Percentiles rank a stretch among this genome's conserved stretches.
These are phyloP conservation scores for Alternaria alternata DNA, from an alignment of 2,329 filamentous ascomycete genomes.

Conservation along the genomic window DNA sequence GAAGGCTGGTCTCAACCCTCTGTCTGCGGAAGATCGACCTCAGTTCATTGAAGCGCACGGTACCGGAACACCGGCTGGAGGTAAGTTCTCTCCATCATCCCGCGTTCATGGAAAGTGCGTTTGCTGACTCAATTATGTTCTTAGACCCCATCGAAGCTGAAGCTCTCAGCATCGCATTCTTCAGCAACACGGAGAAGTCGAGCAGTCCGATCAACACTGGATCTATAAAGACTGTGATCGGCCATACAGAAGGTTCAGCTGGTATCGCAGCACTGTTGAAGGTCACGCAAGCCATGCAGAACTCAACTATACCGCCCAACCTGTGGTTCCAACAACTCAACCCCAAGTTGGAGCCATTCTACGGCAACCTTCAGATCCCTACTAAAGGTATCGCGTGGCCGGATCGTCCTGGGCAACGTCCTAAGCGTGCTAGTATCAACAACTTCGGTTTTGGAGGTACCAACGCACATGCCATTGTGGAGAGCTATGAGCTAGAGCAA, in stretches of 20 bases:
- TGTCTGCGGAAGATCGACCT: constrained; percentile 11
- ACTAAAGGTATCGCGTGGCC: constrained; percentile 23
- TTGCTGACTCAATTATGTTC: neutral
- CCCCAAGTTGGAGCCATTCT: constrained; percentile 35
- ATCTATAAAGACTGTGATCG: constrained; percentile 51
- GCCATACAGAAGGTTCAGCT: constrained; percentile 53
- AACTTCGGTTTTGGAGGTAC: constrained; percentile 39
- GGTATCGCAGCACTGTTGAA: constrained; percentile 52
- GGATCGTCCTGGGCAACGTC: neutral
- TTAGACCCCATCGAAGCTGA: constrained; percentile 32
- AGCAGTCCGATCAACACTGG: constrained; percentile 16
- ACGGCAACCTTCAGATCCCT: constrained; percentile 18
- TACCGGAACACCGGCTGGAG: constrained; percentile 37
- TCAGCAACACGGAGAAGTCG: constrained; percentile 2
- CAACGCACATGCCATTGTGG: constrained; percentile 41
- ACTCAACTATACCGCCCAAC: constrained; percentile 44
- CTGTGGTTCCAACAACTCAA: constrained; percentile 46
- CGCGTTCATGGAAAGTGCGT: neutral
- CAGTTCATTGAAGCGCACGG: constrained; percentile 41
- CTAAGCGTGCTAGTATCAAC: constrained; percentile 31
- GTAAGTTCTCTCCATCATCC: constrained; percentile 39
- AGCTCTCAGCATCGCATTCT: constrained; percentile 19
- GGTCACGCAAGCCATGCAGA: constrained; percentile 41
- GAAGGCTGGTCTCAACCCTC: constrained; percentile 47
- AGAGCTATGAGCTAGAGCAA: constrained; percentile 2